A percentile compares a stretch with the other conserved stretches of the same genome.
Evolutionary conservation across 73 alveolate species (phyloP).

Genomic region (Uronychia binucleata): DNA sequence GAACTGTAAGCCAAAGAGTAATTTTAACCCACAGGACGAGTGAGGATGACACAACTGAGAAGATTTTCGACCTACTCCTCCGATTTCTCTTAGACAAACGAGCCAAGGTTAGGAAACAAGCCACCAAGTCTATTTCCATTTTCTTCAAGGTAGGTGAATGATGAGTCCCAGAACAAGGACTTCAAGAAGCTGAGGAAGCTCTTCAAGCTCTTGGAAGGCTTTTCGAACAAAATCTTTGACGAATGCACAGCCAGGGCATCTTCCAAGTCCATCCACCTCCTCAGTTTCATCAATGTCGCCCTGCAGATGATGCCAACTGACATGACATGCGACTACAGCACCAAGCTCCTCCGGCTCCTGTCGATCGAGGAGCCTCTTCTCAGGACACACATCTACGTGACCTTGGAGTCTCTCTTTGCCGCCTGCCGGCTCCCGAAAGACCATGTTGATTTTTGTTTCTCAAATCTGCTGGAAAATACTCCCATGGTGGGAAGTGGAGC

Average conservation of each 20-base stretch:
- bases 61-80: constrained; percentile 15
- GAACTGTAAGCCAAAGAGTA: neutral
- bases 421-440: constrained; percentile 11
- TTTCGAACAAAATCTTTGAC: constrained; percentile 11
- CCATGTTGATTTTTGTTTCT: constrained; percentile 15
- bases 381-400: constrained; percentile 40
- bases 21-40: neutral
- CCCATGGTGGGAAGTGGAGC: constrained; percentile 1
- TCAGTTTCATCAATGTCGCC: constrained; percentile 17
- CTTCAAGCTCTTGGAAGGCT: constrained; percentile 8
- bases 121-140: constrained; percentile 31
- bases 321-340: constrained; percentile 16
- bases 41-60: constrained; percentile 37
- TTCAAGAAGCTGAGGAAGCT: constrained; percentile 24
- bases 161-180: constrained; percentile 21
- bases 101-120: constrained; percentile 34
- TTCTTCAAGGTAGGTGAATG: constrained; percentile 4
- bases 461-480: constrained; percentile 20
- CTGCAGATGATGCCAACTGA: constrained; percentile 43
- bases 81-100: constrained; percentile 20
- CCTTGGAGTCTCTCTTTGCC: constrained; percentile 58
- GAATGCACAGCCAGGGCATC: constrained; percentile 6
- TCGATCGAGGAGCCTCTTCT: constrained; percentile 32
- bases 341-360: constrained; percentile 16
- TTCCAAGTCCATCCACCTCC: neutral